Base-by-base conservation (phyloP, 495 filamentous ascomycete species). In the Aspergillus saccharolyticus region DNA sequence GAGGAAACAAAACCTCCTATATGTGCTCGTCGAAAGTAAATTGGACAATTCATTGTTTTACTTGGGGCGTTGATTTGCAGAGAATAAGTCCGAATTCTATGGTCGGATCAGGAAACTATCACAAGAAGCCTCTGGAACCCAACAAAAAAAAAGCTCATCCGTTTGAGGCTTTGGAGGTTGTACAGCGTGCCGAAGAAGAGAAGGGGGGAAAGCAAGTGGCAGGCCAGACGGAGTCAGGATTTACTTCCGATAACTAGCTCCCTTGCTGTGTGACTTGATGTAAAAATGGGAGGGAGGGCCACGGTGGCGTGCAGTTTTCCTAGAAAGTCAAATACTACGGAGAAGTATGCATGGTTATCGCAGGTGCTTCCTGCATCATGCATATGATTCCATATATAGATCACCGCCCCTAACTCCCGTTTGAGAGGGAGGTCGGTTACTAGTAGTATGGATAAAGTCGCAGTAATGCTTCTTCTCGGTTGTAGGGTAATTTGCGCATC, bases 251-350 rank as follows among this genome's bases (percentile, higher is more conserved):
- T 22, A 17, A 24, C 33, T 49, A 16, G n/a, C 46, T n/a, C 47
- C 47, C 47, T 50, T 50, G 47, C 47, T 50, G 47, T 50, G 47
- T 30, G 30, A 50, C 30, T n/a, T n/a, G n/a, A n/a, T n/a, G n/a
- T n/a, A n/a, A n/a, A n/a, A n/a, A n/a, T n/a, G n/a, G n/a, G n/a
- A n/a, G n/a, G n/a, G n/a, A n/a, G 25, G 25, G 24, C 47, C 47
- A 39, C 33, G 33, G 33, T 39, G 33, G 33, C 33, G 33, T 39
- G 24, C 47, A 24, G 12, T 30, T 21, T 49, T 50, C 47, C 7
- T 39, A 39, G 33, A 39, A 39, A 6, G 7, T 39, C 14, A 5
- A 9, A 39, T 5, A 39, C 33, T 39, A 39, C 33, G 7, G 33
- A 28, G 25, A 9, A 28, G 15, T 17, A 50, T 50, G 47, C 47